Conservation (phyloP, 371 early-diverging fungal species). For the Quaeritorhiza haematococci region DNA sequence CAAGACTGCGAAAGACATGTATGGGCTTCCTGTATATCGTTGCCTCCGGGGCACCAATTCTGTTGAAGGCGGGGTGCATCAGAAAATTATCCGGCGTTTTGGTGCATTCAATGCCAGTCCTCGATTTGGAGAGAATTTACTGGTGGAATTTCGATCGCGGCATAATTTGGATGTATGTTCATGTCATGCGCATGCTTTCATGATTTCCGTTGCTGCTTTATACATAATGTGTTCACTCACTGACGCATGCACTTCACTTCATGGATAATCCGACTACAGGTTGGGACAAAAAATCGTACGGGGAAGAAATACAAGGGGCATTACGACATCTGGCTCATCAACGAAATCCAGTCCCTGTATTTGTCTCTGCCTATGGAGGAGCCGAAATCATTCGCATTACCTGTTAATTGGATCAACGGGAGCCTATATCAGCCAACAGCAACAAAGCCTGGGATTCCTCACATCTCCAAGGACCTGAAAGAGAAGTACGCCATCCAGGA, state of each 20-base stretch:
- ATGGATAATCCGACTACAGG: too few relatives aligned
- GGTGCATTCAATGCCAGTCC: slow-evolving; percentile 3
- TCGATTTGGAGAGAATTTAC: not conserved
- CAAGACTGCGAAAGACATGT: not conserved
- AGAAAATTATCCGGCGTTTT: not conserved
- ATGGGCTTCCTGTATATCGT: not conserved
- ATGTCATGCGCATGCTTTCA: too few relatives aligned
- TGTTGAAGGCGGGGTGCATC: slow-evolving; percentile 4
- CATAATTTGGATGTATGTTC: not conserved
- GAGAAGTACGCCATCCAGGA: not conserved
- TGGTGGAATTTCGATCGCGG: not conserved
- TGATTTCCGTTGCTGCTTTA: too few relatives aligned
- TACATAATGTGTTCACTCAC: not conserved
- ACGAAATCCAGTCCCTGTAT: not conserved
- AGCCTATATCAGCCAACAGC: not conserved
- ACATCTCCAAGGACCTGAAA: not conserved
- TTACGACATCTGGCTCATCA: not conserved
- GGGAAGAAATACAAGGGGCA: not conserved
- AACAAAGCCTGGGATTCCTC: not conserved
- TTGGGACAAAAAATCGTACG: not conserved
- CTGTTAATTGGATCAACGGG: too few relatives aligned
- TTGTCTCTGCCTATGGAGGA: not conserved
- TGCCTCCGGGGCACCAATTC: slow-evolving; percentile 2
- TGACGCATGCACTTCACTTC: too few relatives aligned
- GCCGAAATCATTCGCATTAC: not conserved